phyloP scores from a whole-genome alignment of 2,329 filamentous ascomycete species.

The Aspergillus persii region DNA sequence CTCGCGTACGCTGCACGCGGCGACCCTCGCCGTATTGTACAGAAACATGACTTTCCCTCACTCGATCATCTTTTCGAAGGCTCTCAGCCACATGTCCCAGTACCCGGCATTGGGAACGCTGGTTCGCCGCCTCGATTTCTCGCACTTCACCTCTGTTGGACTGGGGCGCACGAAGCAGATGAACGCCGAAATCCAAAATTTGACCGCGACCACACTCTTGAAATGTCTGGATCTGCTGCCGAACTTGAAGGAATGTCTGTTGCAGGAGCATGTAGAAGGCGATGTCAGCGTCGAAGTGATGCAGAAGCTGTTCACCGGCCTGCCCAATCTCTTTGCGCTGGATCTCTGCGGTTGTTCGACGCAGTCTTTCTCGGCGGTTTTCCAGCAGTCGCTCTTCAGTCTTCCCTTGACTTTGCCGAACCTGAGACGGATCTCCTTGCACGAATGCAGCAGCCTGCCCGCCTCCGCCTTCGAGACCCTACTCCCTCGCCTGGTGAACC shows the following conservation, averaged over 20 bases:
- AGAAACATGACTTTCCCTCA: conserved; percentile 78
- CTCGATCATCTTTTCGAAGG: conserved; percentile 79
- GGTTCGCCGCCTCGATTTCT: conserved; percentile 77
- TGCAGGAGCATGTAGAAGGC: conserved; percentile 77
- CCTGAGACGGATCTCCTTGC: conserved; percentile 68
- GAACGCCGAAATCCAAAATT: conserved; percentile 70
- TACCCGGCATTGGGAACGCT: conserved; percentile 70
- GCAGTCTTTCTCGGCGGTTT: conserved; percentile 63
- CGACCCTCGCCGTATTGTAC: conserved; percentile 73
- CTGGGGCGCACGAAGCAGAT: conserved; percentile 73
- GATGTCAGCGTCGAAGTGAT: conserved; percentile 69
- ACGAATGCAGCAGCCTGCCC: conserved; percentile 73
- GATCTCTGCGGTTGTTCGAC: conserved; percentile 79
- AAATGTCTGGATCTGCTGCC: conserved; percentile 70
- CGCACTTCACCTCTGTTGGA: conserved; percentile 78
- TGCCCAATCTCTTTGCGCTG: conserved; percentile 63
- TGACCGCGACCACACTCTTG: conserved; percentile 70
- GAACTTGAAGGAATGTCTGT: conserved; percentile 72
- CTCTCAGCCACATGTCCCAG: conserved; percentile 65
- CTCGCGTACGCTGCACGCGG: conserved; percentile 71
- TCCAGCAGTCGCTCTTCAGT: conserved; percentile 55
- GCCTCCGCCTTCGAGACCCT: conserved; percentile 65
- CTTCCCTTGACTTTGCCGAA: conserved; percentile 55
- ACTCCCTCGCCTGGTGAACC: conserved; percentile 64
- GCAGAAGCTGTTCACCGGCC: conserved; percentile 65